These are phyloP conservation scores for Lactuca saligna DNA, from an alignment of 129 eudicot species.

Conservation along the genomic window DNA sequence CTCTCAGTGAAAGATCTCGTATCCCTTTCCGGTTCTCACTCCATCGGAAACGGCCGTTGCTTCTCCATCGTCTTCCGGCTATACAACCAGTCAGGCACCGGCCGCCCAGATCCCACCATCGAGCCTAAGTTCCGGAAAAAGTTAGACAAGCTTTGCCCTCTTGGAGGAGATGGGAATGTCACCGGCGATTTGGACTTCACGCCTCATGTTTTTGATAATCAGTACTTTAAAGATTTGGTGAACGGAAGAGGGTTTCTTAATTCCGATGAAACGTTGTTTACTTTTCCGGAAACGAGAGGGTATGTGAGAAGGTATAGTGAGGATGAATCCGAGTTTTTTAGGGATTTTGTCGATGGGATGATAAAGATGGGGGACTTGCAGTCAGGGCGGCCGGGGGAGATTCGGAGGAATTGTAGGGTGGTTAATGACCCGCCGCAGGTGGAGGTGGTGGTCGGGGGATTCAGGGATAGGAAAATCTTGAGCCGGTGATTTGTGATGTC, in stretches of 20 bases:
- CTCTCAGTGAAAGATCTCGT: constrained; percentile 79
- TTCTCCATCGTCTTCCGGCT: constrained; percentile 78
- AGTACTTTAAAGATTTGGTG: constrained; percentile 77
- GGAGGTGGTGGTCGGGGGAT: constrained; percentile 25
- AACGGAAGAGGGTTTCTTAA: constrained; percentile 74
- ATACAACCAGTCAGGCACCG: constrained; percentile 82
- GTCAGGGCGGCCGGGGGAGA: constrained; percentile 76
- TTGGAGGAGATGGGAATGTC: constrained; percentile 70
- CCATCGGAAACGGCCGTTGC: constrained; percentile 84
- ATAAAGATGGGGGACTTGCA: constrained; percentile 84
- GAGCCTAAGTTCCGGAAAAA: constrained; percentile 58
- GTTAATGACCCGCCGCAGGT: constrained; percentile 42
- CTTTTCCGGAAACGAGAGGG: constrained; percentile 45
- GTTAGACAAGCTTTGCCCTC: constrained; percentile 70
- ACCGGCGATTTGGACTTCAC: constrained; percentile 75
- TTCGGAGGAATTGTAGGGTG: constrained; percentile 85
- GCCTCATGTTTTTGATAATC: constrained; percentile 66
- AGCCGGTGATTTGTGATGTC: constrained; percentile 1
- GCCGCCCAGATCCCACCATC: constrained; percentile 77
- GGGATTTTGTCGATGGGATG: constrained; percentile 82
- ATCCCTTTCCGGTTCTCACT: constrained; percentile 92
- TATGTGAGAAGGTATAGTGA: constrained; percentile 54
- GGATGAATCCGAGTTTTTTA: constrained; percentile 48
- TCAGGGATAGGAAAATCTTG: constrained; percentile 23
- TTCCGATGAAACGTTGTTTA: constrained; percentile 70